phyloP scores from a whole-genome alignment of 257 asterid genomes.

The Nicotiana undulata region DNA sequence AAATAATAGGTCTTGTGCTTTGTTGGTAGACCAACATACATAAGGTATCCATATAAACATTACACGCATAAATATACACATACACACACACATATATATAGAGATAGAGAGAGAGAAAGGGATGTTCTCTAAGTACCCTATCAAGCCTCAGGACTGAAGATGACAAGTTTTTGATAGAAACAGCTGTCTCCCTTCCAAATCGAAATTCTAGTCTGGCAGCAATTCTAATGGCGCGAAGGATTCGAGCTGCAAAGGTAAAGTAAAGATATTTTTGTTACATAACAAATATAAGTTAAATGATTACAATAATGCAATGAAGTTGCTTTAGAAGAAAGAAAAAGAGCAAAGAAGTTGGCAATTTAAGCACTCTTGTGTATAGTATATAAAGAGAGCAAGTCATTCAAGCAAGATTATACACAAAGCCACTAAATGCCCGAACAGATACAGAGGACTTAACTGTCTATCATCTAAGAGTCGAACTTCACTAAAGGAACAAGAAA shows the following conservation, averaged over 20 bases:
- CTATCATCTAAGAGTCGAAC: not conserved
- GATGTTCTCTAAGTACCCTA: constrained; percentile 11
- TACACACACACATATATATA: not conserved
- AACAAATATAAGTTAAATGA: not conserved
- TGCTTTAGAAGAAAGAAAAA: not conserved
- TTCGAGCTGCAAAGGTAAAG: constrained; percentile 24
- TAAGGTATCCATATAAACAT: not conserved
- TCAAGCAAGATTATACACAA: not conserved
- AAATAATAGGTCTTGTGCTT: not conserved
- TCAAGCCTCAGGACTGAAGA: constrained; percentile 26
- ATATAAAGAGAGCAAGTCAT: not conserved
- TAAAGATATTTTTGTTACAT: not conserved
- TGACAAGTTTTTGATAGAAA: constrained; percentile 15
- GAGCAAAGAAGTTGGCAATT: not conserved
- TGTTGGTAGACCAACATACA: not conserved
- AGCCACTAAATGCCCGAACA: not conserved
- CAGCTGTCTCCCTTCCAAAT: constrained; percentile 27
- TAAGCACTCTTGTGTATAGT: not conserved
- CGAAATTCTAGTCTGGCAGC: constrained; percentile 27
- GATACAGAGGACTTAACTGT: not conserved
- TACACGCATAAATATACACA: not conserved
- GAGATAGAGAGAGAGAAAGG: not conserved
- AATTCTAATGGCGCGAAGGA: constrained; percentile 27
- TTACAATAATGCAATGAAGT: not conserved
- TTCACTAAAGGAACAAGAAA: not conserved